These are phyloP conservation scores for Digitaria exilis DNA, from an alignment of 202 grass and related monocot genomes.

Conservation along the genomic window DNA sequence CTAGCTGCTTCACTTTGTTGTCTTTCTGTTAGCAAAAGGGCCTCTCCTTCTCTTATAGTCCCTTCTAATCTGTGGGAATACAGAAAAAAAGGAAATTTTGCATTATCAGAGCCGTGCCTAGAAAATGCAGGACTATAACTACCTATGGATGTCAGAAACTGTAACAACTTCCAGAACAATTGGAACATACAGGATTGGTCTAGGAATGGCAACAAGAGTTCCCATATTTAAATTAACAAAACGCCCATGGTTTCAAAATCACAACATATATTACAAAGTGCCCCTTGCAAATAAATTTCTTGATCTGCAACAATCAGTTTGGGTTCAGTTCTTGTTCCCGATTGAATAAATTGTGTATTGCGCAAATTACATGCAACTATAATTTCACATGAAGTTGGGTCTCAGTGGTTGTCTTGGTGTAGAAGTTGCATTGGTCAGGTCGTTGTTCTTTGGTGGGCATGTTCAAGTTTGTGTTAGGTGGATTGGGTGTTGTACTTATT, in stretches of 20 bases:
- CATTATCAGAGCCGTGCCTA: conserved; percentile 26
- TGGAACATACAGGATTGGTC: background rate
- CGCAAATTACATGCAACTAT: no score
- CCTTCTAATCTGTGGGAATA: conserved; percentile 62
- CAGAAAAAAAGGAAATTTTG: conserved; percentile 7
- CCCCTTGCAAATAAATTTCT: conserved; percentile 28
- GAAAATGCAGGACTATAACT: background rate
- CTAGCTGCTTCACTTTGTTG: conserved; percentile 62
- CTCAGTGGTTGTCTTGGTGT: no score
- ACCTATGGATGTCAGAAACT: conserved; percentile 12
- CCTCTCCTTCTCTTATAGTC: conserved; percentile 60
- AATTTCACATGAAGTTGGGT: no score
- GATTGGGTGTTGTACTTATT: no score
- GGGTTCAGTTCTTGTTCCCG: background rate
- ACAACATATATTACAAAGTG: conserved; percentile 6
- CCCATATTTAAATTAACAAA: conserved; percentile 15
- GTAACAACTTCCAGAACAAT: background rate
- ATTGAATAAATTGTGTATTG: background rate
- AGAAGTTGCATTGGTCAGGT: no score
- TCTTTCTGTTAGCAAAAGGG: conserved; percentile 58
- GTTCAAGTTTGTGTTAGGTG: no score
- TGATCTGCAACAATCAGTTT: conserved; percentile 19
- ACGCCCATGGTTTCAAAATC: conserved; percentile 8
- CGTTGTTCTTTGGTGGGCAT: no score
- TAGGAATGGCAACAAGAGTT: conserved; percentile 1